Base-by-base conservation (phyloP, 139 green algal genomes). In the Mesotaenium endlicherianum region DNA sequence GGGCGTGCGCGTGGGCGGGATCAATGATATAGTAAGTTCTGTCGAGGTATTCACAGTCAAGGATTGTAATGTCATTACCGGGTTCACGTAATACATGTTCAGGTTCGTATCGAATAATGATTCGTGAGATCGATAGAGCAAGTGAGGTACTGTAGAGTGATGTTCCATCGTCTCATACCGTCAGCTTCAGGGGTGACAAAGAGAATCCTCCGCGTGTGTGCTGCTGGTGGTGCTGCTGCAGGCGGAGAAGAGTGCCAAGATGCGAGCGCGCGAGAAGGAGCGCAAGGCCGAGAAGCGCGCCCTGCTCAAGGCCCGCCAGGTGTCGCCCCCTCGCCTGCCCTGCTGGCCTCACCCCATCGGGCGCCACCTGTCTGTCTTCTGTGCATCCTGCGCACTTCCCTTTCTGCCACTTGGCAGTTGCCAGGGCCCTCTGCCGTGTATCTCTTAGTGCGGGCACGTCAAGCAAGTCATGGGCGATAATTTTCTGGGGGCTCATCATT, bases 211-310 rank as follows among this genome's bases (percentile, higher is more conserved):
- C 26, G 20, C 53, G 20, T 64, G 53, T 20, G 53, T 26, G 26
- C 20, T 64, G 53, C 26, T 26, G 20, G 20, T 34, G 26, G 26
- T 64, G 53, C 53, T 6, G 16, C 20, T 71, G 75, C 70, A 86
- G 55, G 82, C 44, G 49, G 82, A 88, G 57, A 85, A 86, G 69
- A 49, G 39, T n/a, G 80, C 80, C 4, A 81, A 80, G 39, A 53
- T 41, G 55, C 80, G 44, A 53, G 75, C 50, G 44, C 42, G 39
- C 26, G 76, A 79, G 55, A 84, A 77, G 74, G 82, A 88, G 69
- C 71, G 30, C 31, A 69, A 70, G 69, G 75, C 41, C 38, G 74
- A 81, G 14, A 81, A n/a, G 74, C 74, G 44, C 38, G 74, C 74
- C 6, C 59, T 38, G 26, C 11, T 38, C 26, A 34, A 30, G 59